Evolutionary conservation across 2,329 filamentous ascomycete species (phyloP).

Genomic region (Pyrenophora teres): DNA sequence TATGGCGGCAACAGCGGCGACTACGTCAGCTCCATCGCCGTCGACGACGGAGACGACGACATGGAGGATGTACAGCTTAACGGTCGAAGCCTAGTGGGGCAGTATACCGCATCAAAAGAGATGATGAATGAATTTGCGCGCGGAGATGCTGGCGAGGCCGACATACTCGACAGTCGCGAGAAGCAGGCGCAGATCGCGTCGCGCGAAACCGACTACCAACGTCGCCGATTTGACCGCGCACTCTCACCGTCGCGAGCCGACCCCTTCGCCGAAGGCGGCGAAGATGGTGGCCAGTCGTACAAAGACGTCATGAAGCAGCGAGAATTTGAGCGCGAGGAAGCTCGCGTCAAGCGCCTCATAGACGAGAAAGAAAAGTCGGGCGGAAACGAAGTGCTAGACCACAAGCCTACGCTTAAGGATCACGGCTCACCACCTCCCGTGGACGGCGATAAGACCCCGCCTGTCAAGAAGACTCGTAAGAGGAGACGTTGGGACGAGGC

Average conservation of each 20-base stretch:
- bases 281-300: conserved; percentile 79
- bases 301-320: conserved; percentile 88
- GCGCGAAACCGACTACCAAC: conserved; percentile 97
- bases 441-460: conserved; percentile 71
- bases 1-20: conserved; percentile 76
- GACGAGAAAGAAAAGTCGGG: conserved; percentile 71
- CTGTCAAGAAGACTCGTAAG: conserved; percentile 63
- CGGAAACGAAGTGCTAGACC: conserved; percentile 65
- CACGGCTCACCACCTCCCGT: conserved; percentile 61
- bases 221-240: conserved; percentile 82
- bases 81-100: conserved; percentile 81
- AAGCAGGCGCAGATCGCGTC: conserved; percentile 89
- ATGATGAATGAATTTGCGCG: conserved; percentile 94
- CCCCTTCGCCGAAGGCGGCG: conserved; percentile 77
- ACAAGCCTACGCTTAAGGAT: conserved; percentile 74
- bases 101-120: conserved; percentile 90
- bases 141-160: conserved; percentile 89
- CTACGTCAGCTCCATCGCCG: conserved; percentile 88
- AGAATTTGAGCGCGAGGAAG: conserved; percentile 92
- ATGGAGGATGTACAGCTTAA: conserved; percentile 70
- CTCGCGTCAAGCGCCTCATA: conserved; percentile 79
- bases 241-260: conserved; percentile 86
- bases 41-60: conserved; percentile 76
- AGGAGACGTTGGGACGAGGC: conserved; percentile 96
- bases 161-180: conserved; percentile 83